Percentiles rank a stretch among this genome's conserved stretches.
Evolutionary conservation across 2,329 filamentous ascomycete species (phyloP).

Genomic region (Stagonosporopsis cucurbitacearum): DNA sequence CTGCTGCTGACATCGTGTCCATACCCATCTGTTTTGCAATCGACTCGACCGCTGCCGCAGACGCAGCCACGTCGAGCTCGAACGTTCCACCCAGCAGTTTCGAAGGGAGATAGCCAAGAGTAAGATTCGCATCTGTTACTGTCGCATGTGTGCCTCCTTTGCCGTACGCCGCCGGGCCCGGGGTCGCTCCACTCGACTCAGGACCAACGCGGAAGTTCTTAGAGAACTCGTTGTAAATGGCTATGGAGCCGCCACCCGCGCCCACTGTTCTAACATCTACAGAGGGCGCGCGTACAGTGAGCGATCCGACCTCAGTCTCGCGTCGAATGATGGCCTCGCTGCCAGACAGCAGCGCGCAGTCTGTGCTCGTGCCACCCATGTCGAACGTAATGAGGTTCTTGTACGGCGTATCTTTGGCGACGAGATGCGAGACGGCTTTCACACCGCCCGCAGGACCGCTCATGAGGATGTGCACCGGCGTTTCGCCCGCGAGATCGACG

Average conservation of each 20-base stretch:
- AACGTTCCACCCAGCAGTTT: constrained; percentile 57
- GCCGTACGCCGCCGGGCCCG: constrained; percentile 59
- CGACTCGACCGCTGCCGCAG: constrained; percentile 50
- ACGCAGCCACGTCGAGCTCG: constrained; percentile 52
- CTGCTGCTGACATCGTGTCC: constrained; percentile 51
- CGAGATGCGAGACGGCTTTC: constrained; percentile 56
- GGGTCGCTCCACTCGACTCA: constrained; percentile 57
- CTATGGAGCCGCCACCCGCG: constrained; percentile 59
- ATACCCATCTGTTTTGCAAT: constrained; percentile 58
- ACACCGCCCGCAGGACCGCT: constrained; percentile 60
- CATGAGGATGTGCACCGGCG: constrained; percentile 59
- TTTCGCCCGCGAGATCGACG: constrained; percentile 52
- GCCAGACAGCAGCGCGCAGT: constrained; percentile 55
- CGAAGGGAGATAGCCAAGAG: constrained; percentile 57
- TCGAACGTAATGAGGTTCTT: constrained; percentile 59
- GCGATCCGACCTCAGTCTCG: constrained; percentile 54
- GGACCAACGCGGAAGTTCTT: constrained; percentile 59
- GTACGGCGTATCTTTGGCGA: constrained; percentile 55
- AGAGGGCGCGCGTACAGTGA: constrained; percentile 56
- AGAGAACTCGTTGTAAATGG: constrained; percentile 56
- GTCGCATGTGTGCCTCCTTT: constrained; percentile 56
- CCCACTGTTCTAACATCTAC: constrained; percentile 59
- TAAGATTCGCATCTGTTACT: constrained; percentile 58
- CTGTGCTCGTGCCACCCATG: constrained; percentile 60
- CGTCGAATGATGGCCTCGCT: constrained; percentile 54